Percentiles rank a stretch among this genome's conserved stretches.
phyloP scores from a whole-genome alignment of 2,329 filamentous ascomycete genomes.

The Biscogniauxia marginata region DNA sequence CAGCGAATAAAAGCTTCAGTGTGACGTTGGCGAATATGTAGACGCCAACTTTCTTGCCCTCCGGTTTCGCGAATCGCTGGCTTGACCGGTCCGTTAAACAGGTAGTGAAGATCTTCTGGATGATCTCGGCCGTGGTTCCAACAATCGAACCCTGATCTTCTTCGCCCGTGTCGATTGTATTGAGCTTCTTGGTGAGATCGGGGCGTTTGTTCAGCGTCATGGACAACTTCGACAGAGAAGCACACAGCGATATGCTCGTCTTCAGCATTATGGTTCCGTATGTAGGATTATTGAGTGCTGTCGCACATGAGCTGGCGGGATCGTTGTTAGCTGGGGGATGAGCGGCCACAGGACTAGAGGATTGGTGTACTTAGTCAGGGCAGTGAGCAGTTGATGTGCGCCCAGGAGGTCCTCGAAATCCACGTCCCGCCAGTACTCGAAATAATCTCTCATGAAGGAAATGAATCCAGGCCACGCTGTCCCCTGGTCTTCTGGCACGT shows the following conservation, averaged over 20 bases:
- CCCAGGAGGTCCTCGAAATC: conserved; percentile 72
- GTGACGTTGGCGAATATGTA: conserved; percentile 92
- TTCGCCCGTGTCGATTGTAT: conserved; percentile 53
- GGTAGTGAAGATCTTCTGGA: conserved; percentile 87
- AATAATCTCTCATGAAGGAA: conserved; percentile 77
- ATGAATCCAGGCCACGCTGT: conserved; percentile 75
- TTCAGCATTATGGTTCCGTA: conserved; percentile 81
- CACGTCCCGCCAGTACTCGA: conserved; percentile 78
- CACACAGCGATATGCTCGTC: conserved; percentile 78
- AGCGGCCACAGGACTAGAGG: not conserved
- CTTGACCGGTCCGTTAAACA: conserved; percentile 80
- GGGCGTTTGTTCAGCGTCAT: conserved; percentile 81
- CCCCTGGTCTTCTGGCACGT: conserved; percentile 61
- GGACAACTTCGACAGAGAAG: conserved; percentile 76
- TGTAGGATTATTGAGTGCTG: conserved; percentile 74
- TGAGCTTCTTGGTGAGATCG: conserved; percentile 69
- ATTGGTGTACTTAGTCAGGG: conserved; percentile 67
- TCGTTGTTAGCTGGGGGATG: conserved; percentile 4
- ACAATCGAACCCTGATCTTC: conserved; percentile 76
- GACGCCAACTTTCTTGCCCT: conserved; percentile 83
- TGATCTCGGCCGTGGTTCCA: conserved; percentile 83
- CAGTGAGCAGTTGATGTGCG: conserved; percentile 72
- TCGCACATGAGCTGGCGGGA: conserved; percentile 68
- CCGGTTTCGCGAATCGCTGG: conserved; percentile 64
- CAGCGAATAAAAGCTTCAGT: conserved; percentile 81